phyloP scores from a whole-genome alignment of 768 basidiomycete genomes.

The Tylopilus sp. region DNA sequence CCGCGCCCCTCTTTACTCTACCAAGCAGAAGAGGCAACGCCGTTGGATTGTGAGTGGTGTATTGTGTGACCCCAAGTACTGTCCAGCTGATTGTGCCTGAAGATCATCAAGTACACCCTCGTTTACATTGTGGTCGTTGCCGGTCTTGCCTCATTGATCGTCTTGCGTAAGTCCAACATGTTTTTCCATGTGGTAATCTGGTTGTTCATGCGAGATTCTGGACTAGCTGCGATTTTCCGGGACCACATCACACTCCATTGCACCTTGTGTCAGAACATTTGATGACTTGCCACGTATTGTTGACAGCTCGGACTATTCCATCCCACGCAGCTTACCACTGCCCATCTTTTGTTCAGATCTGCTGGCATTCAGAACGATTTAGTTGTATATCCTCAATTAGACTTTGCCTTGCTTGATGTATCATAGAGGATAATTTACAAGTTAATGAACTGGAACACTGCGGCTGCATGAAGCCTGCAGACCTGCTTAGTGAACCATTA shows the following conservation, averaged over 20 bases:
- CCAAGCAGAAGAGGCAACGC: conserved; percentile 89
- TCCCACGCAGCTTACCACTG: background rate
- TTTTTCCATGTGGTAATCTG: background rate
- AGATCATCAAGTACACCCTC: conserved; percentile 83
- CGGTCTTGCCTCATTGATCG: conserved; percentile 75
- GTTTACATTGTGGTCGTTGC: conserved; percentile 78
- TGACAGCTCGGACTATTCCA: conserved; percentile 8
- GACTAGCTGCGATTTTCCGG: conserved; percentile 77
- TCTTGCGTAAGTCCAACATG: conserved; percentile 59
- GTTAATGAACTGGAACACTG: conserved; percentile 8
- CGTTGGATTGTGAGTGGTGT: conserved; percentile 80
- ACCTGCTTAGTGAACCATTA: background rate
- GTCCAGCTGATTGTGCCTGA: conserved; percentile 3
- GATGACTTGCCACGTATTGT: conserved; percentile 37
- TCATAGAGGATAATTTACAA: conserved; percentile 23
- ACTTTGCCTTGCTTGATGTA: conserved; percentile 26
- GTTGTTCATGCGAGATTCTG: conserved; percentile 14
- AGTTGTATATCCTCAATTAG: conserved; percentile 27
- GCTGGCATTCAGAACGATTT: conserved; percentile 20
- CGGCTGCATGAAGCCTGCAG: background rate
- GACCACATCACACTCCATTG: conserved; percentile 74
- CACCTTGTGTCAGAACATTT: conserved; percentile 83
- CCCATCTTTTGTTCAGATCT: conserved; percentile 12
- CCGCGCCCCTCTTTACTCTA: conserved; percentile 87
- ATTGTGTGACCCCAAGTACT: background rate